Conservation (phyloP, 2,329 filamentous ascomycete genomes). For the Clonostachys byssicola region DNA sequence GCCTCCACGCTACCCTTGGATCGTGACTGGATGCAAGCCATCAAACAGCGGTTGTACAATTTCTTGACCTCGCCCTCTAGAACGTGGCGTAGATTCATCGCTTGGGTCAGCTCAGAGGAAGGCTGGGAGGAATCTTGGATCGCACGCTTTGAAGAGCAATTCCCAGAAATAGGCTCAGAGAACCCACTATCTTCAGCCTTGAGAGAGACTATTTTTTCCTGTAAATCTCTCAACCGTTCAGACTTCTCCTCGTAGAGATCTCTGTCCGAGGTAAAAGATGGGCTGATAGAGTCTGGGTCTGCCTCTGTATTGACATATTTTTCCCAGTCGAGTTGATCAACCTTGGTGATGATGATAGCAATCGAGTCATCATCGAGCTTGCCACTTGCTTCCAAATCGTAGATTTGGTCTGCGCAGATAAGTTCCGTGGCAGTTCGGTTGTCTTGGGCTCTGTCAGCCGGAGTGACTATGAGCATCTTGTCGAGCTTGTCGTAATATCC, state of each 20-base stretch:
- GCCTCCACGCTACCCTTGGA: neutral
- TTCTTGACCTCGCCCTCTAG: neutral
- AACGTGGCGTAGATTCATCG: neutral
- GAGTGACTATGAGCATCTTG: neutral
- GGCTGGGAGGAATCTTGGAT: neutral
- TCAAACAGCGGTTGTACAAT: neutral
- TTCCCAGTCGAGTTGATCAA: neutral
- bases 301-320: neutral
- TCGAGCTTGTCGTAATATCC: neutral
- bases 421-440: neutral
- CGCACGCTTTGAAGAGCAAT: neutral
- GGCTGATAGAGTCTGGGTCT: neutral
- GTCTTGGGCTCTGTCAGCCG: neutral
- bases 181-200: neutral
- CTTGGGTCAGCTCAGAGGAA: neutral
- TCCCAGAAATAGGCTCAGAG: neutral
- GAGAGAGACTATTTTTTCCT: neutral
- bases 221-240: neutral
- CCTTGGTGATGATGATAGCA: neutral
- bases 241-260: neutral
- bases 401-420: neutral
- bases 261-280: neutral
- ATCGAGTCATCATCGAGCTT: neutral
- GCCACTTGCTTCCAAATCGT: neutral
- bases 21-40: neutral